A percentile compares a stretch with the other conserved stretches of the same genome.
Conservation (phyloP, 2,329 filamentous ascomycete species). For the Albophoma yamanashiensis region DNA sequence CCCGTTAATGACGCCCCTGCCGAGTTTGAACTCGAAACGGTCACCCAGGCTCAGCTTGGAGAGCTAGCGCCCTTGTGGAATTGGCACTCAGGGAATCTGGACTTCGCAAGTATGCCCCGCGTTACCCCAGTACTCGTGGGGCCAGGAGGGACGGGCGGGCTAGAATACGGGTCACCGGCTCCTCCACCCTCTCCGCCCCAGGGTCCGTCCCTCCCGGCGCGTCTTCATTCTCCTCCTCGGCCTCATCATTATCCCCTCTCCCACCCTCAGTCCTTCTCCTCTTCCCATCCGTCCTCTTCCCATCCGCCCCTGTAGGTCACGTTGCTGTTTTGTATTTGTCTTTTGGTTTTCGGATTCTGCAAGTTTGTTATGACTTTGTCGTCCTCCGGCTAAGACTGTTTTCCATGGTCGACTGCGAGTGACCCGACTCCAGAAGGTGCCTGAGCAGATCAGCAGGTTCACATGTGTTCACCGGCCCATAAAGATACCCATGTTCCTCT, state of each 20-base stretch:
- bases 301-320: not conserved
- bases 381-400: not conserved
- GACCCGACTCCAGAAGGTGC: not conserved
- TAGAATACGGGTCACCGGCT: not conserved
- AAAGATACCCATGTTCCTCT: not conserved
- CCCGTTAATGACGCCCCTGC: constrained; percentile 1
- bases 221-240: not conserved
- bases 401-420: not conserved
- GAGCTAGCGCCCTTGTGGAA: constrained; percentile 12
- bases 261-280: not conserved
- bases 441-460: not conserved
- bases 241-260: not conserved
- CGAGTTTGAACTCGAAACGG: constrained; percentile 10
- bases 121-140: not conserved
- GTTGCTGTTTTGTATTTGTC: not conserved
- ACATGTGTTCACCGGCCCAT: not conserved
- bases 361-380: not conserved
- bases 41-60: constrained; percentile 11
- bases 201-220: not conserved
- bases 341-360: not conserved
- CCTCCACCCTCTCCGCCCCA: not conserved
- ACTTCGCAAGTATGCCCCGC: constrained; percentile 2
- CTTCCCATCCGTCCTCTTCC: not conserved
- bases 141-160: not conserved
- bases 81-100: constrained; percentile 12